phyloP scores from a whole-genome alignment of 352 stramenopile species.

The Phytopythium montanum region DNA sequence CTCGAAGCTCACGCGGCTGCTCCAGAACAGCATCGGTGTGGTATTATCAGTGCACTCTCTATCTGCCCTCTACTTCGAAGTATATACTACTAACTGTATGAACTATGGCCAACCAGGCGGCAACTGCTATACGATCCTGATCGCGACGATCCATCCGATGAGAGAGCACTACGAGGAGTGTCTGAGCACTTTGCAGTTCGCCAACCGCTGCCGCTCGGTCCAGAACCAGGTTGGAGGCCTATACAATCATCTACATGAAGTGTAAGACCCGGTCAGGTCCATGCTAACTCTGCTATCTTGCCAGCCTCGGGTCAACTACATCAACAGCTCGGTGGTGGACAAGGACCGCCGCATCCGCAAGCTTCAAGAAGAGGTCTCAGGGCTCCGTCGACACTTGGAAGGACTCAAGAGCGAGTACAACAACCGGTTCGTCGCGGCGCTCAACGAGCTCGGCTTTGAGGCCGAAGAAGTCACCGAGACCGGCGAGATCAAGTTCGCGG shows the following conservation, averaged over 20 bases:
- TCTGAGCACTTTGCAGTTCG: conserved; percentile 89
- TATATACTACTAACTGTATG: not conserved
- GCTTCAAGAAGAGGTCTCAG: conserved; percentile 68
- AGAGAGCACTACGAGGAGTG: conserved; percentile 90
- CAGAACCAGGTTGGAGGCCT: conserved; percentile 66
- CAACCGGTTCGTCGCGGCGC: conserved; percentile 57
- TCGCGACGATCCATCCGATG: conserved; percentile 87
- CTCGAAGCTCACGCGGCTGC: conserved; percentile 77
- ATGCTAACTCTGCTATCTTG: not conserved
- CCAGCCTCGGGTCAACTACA: conserved; percentile 79
- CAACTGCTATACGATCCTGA: conserved; percentile 83
- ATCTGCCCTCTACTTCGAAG: too few relatives aligned
- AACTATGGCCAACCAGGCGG: conserved; percentile 37
- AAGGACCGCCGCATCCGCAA: conserved; percentile 85
- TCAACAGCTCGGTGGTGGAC: conserved; percentile 77
- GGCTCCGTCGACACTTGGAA: conserved; percentile 61
- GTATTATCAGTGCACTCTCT: not conserved
- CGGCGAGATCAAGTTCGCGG: conserved; percentile 81
- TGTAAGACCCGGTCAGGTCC: not conserved
- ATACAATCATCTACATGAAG: not conserved
- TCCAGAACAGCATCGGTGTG: conserved; percentile 83
- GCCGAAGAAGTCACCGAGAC: conserved; percentile 71
- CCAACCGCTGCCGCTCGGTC: conserved; percentile 88
- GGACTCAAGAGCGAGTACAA: conserved; percentile 73
- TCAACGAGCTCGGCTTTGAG: conserved; percentile 79